Conservation (phyloP, 805 yeast genomes). For the Blastobotrys muscicola region DNA sequence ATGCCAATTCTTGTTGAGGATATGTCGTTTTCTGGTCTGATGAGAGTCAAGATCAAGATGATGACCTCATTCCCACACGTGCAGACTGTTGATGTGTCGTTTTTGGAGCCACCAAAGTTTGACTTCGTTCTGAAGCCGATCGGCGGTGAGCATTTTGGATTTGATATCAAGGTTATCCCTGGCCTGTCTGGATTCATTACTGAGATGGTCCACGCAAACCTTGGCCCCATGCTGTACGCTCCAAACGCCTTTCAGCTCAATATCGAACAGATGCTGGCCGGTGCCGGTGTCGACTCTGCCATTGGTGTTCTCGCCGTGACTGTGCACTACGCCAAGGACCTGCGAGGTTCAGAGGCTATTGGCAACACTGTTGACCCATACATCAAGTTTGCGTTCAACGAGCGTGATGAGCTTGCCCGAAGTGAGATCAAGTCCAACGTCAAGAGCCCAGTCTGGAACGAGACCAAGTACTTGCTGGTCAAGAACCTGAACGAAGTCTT, state of each 20-base stretch:
- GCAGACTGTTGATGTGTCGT: slow-evolving; percentile 78
- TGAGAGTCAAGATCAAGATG: slow-evolving; percentile 79
- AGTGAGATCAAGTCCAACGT: slow-evolving; percentile 65
- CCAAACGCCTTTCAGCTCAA: slow-evolving; percentile 93
- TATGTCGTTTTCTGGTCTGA: slow-evolving; percentile 62
- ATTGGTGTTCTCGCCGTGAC: slow-evolving; percentile 75
- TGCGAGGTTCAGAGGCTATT: slow-evolving; percentile 57
- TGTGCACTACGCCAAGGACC: slow-evolving; percentile 53
- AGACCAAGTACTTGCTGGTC: slow-evolving; percentile 61
- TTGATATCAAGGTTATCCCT: slow-evolving; percentile 82
- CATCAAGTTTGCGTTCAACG: slow-evolving; percentile 56
- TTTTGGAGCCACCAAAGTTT: slow-evolving; percentile 78
- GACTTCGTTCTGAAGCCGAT: slow-evolving; percentile 75
- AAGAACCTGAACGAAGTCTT: slow-evolving; percentile 76
- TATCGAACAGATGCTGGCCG: slow-evolving; percentile 81
- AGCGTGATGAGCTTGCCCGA: slow-evolving; percentile 46
- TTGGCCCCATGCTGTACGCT: slow-evolving; percentile 77
- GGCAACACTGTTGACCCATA: slow-evolving; percentile 90
- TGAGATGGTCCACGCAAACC: slow-evolving; percentile 75
- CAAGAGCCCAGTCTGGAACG: slow-evolving; percentile 72
- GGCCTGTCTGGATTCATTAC: slow-evolving; percentile 77
- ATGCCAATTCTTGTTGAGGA: slow-evolving; percentile 75
- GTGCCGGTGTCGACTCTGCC: slow-evolving; percentile 68
- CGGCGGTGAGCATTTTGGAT: slow-evolving; percentile 76
- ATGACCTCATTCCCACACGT: slow-evolving; percentile 88